Evolutionary conservation across 1,284 basidiomycete species (phyloP), one percentile per base, ranked within the genome.

Genomic region (Polyporus tsugae): DNA sequence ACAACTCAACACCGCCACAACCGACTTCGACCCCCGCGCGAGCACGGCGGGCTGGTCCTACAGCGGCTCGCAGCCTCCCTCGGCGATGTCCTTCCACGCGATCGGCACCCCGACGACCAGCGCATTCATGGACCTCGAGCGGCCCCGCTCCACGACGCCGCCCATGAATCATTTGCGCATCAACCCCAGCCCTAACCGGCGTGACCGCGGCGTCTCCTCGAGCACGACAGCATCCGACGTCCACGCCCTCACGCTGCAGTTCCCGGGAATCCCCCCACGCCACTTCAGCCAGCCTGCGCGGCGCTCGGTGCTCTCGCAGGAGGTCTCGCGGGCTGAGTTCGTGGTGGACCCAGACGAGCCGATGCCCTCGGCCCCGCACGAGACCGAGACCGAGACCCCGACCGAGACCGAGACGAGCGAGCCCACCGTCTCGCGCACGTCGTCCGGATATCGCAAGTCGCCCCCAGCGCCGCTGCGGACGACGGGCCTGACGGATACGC

Each of bases 191-290:
- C 64, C 44, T 58, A 63, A 65, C 25, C 69, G 72, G n/a, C 70
- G 71, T 29, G 67, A 70, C 22, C n/a, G 36, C 49, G 52, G 62
- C 9, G 9, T 64, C 25, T 70, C 71, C 17, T 67, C 71, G 19
- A 67, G 64, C 60, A 74, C 70, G 36, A 71, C 71, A 33, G 69
- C 70, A 39, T 81, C 82, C 3, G 83, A 85, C 19, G 81, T 89
- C 36, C 83, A 82, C 25, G 84, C 86, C 44, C 79, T 89, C 65
- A 80, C 87, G 13, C 69, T 77, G 42, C 85, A 85, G 75, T 90
- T 90, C 78, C 87, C 89, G 25, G 80, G 78, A 13, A 80, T 85
- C 55, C 84, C 87, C 25, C 80, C 82, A 33, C 75, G 78, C n/a
- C 69, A 63, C 17, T 42, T 59, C 42, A 59, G 57, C 36, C 64